Conservation (phyloP, 177 flowering plant genomes). For the Vitis hybrid region DNA sequence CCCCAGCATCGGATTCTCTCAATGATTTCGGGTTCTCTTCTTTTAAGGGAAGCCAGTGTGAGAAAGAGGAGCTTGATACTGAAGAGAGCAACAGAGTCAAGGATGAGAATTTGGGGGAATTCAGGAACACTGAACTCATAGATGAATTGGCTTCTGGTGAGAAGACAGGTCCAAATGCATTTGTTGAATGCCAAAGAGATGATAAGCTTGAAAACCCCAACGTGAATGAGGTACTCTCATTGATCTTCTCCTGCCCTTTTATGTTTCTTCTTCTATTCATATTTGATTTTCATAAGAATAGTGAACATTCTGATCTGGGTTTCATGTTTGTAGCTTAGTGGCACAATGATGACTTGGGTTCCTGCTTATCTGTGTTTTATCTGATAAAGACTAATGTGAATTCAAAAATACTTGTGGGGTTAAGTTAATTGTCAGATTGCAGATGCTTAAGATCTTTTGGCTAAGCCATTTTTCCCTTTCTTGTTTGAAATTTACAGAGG, state of each 20-base stretch:
- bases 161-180: not conserved
- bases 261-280: not conserved
- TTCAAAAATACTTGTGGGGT: no score
- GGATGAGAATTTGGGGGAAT: constrained; percentile 6
- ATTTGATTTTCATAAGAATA: not conserved
- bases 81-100: constrained; percentile 12
- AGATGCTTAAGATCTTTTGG: not conserved
- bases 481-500: constrained; percentile 14
- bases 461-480: not conserved
- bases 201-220: constrained; percentile 1
- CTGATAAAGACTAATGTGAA: no score
- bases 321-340: not conserved
- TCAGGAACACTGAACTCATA: not conserved
- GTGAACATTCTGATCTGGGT: not conserved
- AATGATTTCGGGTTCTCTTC: constrained; percentile 11
- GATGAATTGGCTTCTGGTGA: constrained; percentile 9
- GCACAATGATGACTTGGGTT: not conserved
- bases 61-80: constrained; percentile 9
- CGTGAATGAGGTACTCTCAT: constrained; percentile 12
- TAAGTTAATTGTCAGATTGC: no score
- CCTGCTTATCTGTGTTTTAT: no score
- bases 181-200: not conserved
- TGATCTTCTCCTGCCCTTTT: no score
- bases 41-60: constrained; percentile 1
- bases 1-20: constrained; percentile 38